A percentile compares a stretch with the other conserved stretches of the same genome.
Evolutionary conservation across 1,139 yeast genomes (phyloP).

Genomic region (Kodamaea suecica): DNA sequence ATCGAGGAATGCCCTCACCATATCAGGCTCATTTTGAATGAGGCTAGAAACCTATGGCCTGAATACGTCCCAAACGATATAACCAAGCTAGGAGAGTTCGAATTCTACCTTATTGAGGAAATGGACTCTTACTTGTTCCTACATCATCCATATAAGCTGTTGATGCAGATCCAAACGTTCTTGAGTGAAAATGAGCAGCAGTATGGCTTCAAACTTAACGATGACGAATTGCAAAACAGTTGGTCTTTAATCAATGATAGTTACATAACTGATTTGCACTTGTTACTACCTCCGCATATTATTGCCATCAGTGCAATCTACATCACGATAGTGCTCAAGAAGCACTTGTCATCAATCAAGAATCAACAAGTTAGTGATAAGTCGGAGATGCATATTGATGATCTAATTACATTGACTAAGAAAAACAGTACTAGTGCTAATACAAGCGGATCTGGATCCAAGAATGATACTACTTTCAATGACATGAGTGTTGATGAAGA

Average conservation of each 20-base stretch:
- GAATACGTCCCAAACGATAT: conserved; percentile 91
- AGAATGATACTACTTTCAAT: conserved; percentile 18
- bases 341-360: conserved; percentile 27
- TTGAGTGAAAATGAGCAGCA: conserved; percentile 24
- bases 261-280: conserved; percentile 80
- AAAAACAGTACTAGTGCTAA: conserved; percentile 1
- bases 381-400: conserved; percentile 36
- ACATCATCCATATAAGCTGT: conserved; percentile 84
- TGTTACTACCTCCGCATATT: conserved; percentile 87
- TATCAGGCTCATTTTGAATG: conserved; percentile 75
- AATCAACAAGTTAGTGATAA: conserved; percentile 9
- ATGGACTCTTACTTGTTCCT: conserved; percentile 75
- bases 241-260: conserved; percentile 93
- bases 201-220: conserved; percentile 42
- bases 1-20: conserved; percentile 96
- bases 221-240: conserved; percentile 76
- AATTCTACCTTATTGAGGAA: conserved; percentile 88
- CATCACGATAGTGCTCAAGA: conserved; percentile 61
- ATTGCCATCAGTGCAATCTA: conserved; percentile 81
- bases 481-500: conserved; percentile 37
- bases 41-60: conserved; percentile 91
- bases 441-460: conserved; percentile 4
- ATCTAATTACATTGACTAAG: conserved; percentile 31
- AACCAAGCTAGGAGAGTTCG: conserved; percentile 93
- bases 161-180: conserved; percentile 58